Conservation (phyloP, 352 stramenopile genomes). For the Globisporangium solare region DNA sequence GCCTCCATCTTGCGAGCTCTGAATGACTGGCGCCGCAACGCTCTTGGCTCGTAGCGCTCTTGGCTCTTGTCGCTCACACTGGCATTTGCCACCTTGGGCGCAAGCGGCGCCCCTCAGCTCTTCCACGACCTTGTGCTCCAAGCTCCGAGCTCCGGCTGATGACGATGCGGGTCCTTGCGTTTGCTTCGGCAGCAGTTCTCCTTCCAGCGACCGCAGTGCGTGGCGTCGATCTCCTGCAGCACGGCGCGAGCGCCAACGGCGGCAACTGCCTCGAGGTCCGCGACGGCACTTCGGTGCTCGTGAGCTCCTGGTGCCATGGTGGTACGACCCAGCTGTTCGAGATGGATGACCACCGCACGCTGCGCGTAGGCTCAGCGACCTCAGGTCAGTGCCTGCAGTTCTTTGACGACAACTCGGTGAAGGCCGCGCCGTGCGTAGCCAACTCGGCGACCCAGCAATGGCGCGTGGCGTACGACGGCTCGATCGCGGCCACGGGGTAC, state of each 20-base stretch:
- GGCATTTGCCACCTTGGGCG: too few relatives aligned
- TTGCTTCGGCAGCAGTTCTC: background rate
- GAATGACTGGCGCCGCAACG: too few relatives aligned
- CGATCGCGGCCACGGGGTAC: background rate
- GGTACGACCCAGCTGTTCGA: background rate
- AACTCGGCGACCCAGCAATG: background rate
- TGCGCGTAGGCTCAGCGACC: background rate
- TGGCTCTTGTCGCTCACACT: too few relatives aligned
- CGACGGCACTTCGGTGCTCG: background rate
- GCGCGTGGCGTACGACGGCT: conserved; percentile 5
- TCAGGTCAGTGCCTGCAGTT: background rate
- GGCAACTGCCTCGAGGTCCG: conserved; percentile 3
- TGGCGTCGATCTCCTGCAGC: conserved; percentile 3
- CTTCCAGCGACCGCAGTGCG: background rate
- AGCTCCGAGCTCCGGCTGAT: too few relatives aligned
- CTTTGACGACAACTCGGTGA: conserved; percentile 1
- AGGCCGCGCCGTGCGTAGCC: background rate
- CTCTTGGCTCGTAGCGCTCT: too few relatives aligned
- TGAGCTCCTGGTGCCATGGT: conserved; percentile 3
- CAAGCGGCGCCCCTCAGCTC: too few relatives aligned
- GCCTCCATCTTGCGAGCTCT: too few relatives aligned
- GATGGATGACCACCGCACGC: background rate
- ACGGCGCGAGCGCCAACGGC: conserved; percentile 3
- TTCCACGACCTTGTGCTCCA: too few relatives aligned
- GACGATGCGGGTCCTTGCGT: background rate